A percentile compares a stretch with the other conserved stretches of the same genome.
These are phyloP conservation scores for Fagus sylvatica DNA, from an alignment of 306 rosid genomes.

Conservation along the genomic window DNA sequence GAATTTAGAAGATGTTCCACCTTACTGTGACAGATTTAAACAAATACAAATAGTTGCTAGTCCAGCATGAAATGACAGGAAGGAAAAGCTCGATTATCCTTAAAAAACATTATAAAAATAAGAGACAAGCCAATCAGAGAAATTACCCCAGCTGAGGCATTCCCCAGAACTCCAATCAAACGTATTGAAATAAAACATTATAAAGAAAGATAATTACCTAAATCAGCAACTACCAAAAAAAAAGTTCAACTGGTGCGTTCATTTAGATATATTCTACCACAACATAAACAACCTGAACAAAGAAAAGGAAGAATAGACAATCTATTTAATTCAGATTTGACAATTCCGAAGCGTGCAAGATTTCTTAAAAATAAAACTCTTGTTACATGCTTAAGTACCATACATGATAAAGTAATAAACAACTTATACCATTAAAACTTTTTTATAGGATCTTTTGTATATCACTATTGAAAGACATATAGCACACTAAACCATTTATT, in stretches of 20 bases:
- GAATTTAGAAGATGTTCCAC: neutral
- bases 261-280: neutral
- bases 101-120: too few species aligned
- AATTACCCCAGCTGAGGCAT: conserved; percentile 2
- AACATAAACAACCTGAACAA: neutral
- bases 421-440: neutral
- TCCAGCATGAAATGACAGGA: neutral
- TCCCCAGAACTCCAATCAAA: conserved; percentile 8
- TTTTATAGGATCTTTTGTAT: neutral
- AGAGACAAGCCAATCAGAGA: neutral
- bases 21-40: neutral
- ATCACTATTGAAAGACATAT: neutral
- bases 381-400: neutral
- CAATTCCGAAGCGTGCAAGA: neutral
- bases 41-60: neutral
- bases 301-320: neutral
- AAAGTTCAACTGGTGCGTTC: neutral
- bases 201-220: neutral
- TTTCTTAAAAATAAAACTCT: neutral
- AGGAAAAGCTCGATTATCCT: neutral
- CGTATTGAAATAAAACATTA: neutral
- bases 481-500: neutral
- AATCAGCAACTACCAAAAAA: neutral
- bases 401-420: neutral
- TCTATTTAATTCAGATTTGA: neutral